Conservation (phyloP, 257 asterid genomes). For the Solanum medicagineum region DNA sequence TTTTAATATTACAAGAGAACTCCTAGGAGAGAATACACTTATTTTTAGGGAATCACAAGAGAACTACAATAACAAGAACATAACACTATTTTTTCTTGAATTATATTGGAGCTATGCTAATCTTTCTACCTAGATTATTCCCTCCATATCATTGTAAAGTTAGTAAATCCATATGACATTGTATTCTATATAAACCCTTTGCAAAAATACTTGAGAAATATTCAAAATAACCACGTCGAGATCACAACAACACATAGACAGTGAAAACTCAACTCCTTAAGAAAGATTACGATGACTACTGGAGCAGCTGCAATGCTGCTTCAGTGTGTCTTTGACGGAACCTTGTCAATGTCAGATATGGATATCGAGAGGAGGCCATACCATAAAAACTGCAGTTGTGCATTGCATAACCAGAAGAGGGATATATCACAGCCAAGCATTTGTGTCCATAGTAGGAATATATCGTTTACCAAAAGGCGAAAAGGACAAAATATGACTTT, state of each 20-base stretch:
- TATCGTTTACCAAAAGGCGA: conserved; percentile 1
- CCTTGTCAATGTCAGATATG: conserved; percentile 21
- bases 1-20: not conserved
- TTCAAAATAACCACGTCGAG: not conserved
- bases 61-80: not conserved
- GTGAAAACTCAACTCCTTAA: not conserved
- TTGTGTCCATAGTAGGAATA: conserved; percentile 1
- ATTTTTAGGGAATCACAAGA: not conserved
- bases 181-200: not conserved
- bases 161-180: not conserved
- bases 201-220: not conserved
- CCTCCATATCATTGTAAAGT: not conserved
- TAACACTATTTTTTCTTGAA: not conserved
- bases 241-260: not conserved
- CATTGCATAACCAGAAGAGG: conserved; percentile 18
- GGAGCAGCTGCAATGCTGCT: conserved; percentile 15
- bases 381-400: conserved; percentile 30
- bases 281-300: not conserved
- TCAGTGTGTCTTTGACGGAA: conserved; percentile 18
- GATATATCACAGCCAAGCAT: conserved; percentile 1
- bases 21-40: not conserved
- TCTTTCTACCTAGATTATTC: not conserved
- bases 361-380: conserved; percentile 28
- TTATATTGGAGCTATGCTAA: not conserved
- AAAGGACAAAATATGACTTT: not conserved